Percentiles rank a stretch among this genome's conserved stretches.
Conservation (phyloP, 106 monocot genomes). For the Allium sativum region DNA sequence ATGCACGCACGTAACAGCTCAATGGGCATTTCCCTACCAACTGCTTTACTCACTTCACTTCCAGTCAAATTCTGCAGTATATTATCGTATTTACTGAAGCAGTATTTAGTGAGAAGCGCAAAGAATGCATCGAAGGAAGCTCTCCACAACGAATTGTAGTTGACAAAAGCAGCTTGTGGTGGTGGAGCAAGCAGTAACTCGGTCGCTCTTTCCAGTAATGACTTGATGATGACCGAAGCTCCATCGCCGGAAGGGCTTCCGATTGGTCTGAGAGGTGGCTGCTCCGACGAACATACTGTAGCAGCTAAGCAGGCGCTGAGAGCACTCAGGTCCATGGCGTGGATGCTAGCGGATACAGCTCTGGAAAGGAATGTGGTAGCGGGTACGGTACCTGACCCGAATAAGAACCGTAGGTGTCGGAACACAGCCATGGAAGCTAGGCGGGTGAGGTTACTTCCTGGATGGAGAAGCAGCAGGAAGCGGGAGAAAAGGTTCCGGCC, state of each 20-base stretch:
- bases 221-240: too few species aligned
- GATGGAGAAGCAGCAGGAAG: conserved; percentile 25
- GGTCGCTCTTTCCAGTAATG: too few species aligned
- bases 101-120: conserved; percentile 32
- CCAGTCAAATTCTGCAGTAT: conserved; percentile 14
- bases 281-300: too few species aligned
- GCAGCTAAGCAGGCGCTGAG: conserved; percentile 35
- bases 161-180: conserved; percentile 17
- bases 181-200: neutral
- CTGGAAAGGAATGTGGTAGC: conserved; percentile 16
- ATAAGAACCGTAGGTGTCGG: conserved; percentile 35
- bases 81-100: conserved; percentile 27
- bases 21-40: conserved; percentile 38
- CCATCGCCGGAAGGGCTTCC: too few species aligned
- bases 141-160: conserved; percentile 29
- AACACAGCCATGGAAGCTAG: conserved; percentile 47
- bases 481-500: conserved; percentile 34
- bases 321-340: conserved; percentile 29
- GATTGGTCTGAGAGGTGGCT: too few species aligned
- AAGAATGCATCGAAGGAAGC: conserved; percentile 43
- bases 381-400: conserved; percentile 24
- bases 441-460: conserved; percentile 21
- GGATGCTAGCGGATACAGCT: conserved; percentile 20
- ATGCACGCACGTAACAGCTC: conserved; percentile 34
- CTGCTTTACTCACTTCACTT: conserved; percentile 21